Conservation (phyloP, 371 early-diverging fungal genomes). For the Mucor indicus region DNA sequence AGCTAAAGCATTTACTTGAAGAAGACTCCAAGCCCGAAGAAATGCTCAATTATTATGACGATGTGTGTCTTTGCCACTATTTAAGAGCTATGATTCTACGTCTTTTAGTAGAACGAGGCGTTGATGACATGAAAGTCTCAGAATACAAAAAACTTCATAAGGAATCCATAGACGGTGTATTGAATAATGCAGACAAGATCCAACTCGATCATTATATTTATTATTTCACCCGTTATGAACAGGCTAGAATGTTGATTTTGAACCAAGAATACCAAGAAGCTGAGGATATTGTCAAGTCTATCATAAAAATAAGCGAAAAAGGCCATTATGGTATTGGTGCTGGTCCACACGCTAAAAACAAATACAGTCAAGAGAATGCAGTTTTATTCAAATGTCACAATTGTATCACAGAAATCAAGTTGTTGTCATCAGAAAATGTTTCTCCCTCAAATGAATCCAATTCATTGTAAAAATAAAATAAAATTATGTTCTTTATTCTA, state of each 20-base stretch:
- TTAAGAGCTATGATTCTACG: constrained; percentile 44
- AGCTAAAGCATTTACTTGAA: constrained; percentile 22
- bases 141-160: constrained; percentile 16
- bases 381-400: constrained; percentile 49
- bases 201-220: constrained; percentile 64
- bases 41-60: constrained; percentile 47
- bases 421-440: no score
- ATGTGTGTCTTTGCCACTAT: constrained; percentile 63
- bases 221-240: constrained; percentile 59
- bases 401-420: constrained; percentile 23
- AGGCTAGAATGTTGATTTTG: constrained; percentile 44
- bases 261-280: constrained; percentile 45
- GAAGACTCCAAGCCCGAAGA: constrained; percentile 42
- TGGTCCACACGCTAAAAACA: constrained; percentile 43
- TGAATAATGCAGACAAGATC: constrained; percentile 35
- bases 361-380: constrained; percentile 45
- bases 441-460: no score
- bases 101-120: constrained; percentile 15
- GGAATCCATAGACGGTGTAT: constrained; percentile 21
- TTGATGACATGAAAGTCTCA: not conserved
- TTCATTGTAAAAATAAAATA: no score
- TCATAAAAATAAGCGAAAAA: constrained; percentile 40
- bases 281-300: constrained; percentile 39
- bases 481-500: no score
- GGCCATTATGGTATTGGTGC: constrained; percentile 38